A percentile compares a stretch with the other conserved stretches of the same genome.
These are phyloP conservation scores for Trametes sp. DNA, from an alignment of 1,284 basidiomycete genomes.

Conservation along the genomic window DNA sequence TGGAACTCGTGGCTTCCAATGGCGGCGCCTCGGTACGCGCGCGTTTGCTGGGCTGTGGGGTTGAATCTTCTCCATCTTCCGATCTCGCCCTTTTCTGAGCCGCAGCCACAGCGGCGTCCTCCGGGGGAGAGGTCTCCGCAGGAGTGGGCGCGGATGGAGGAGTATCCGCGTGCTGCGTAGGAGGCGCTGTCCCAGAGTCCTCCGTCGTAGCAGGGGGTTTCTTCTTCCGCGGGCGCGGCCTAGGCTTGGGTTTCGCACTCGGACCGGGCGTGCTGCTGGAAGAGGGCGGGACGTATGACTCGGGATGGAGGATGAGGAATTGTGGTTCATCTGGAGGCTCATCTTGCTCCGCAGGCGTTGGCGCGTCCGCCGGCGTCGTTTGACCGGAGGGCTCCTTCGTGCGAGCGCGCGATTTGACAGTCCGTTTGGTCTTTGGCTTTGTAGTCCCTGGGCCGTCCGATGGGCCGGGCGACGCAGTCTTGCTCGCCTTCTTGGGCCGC, in stretches of 20 bases:
- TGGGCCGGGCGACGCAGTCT: background rate
- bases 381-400: constrained; percentile 6
- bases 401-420: constrained; percentile 7
- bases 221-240: constrained; percentile 29
- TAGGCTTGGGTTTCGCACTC: constrained; percentile 29
- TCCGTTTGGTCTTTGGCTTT: background rate
- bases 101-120: background rate
- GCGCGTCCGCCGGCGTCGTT: background rate
- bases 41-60: constrained; percentile 8
- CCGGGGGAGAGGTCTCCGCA: background rate
- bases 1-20: background rate
- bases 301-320: constrained; percentile 27
- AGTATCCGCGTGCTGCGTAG: background rate
- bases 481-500: constrained; percentile 29
- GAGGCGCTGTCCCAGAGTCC: background rate
- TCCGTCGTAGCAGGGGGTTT: constrained; percentile 4
- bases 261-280: constrained; percentile 5
- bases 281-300: constrained; percentile 16
- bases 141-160: background rate
- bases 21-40: background rate
- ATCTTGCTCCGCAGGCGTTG: constrained; percentile 6
- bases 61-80: background rate
- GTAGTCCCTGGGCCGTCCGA: background rate
- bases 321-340: background rate
- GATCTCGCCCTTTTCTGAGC: background rate